These are phyloP conservation scores for Novakomyces olei DNA, from an alignment of 805 yeast genomes.

Conservation along the genomic window DNA sequence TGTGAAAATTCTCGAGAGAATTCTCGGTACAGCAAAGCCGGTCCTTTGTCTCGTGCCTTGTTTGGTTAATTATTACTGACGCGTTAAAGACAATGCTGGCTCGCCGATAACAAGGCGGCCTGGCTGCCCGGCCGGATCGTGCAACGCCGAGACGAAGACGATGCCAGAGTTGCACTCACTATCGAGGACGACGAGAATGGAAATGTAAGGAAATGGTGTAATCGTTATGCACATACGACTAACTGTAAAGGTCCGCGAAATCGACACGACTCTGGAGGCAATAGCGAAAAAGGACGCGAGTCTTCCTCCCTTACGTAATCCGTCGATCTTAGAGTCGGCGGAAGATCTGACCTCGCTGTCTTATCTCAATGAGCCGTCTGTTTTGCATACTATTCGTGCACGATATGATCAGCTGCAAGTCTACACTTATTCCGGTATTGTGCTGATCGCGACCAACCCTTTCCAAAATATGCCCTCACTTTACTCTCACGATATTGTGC, in stretches of 20 bases:
- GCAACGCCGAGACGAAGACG: conserved; percentile 18
- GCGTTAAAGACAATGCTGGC: conserved; percentile 56
- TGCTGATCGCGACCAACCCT: conserved; percentile 87
- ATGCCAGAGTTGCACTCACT: conserved; percentile 8
- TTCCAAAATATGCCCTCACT: conserved; percentile 80
- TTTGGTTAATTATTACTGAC: too few relatives aligned
- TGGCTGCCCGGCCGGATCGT: conserved; percentile 59
- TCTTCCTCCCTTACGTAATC: conserved; percentile 70
- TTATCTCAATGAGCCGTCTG: conserved; percentile 89
- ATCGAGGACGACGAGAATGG: conserved; percentile 1
- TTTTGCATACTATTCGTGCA: conserved; percentile 73
- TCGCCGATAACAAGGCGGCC: conserved; percentile 48
- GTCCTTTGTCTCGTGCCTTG: too few relatives aligned
- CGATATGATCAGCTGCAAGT: conserved; percentile 78
- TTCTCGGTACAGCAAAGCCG: too few relatives aligned
- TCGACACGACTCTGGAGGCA: conserved; percentile 2
- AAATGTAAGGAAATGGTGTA: neutral
- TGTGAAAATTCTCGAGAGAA: too few relatives aligned
- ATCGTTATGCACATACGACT: neutral
- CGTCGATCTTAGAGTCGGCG: conserved; percentile 76
- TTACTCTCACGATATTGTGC: conserved; percentile 79
- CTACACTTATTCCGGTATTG: conserved; percentile 92
- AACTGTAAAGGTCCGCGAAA: conserved; percentile 1
- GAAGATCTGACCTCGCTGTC: conserved; percentile 86
- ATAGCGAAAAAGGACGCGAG: conserved; percentile 21